phyloP scores from a whole-genome alignment of 805 yeast genomes.

The Metschnikowia santaceciliae region DNA sequence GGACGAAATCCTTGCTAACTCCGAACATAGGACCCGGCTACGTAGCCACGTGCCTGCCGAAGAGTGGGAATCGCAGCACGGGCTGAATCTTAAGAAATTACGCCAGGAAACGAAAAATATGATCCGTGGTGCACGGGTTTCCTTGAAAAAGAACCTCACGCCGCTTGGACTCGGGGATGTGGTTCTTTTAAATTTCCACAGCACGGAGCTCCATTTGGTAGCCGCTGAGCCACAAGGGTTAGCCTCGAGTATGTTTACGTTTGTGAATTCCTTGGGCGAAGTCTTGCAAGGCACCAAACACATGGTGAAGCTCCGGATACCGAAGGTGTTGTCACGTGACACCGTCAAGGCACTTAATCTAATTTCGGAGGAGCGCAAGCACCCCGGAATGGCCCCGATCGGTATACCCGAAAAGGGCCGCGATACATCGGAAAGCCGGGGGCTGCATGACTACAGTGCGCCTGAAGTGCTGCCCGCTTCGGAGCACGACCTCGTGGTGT shows the following conservation, averaged over 20 bases:
- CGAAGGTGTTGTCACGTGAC: constrained; percentile 43
- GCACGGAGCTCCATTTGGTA: constrained; percentile 49
- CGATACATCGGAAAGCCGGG: not conserved
- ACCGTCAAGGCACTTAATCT: constrained; percentile 34
- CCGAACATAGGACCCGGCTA: constrained; percentile 4
- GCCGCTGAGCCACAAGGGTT: constrained; percentile 48
- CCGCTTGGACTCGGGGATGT: constrained; percentile 55
- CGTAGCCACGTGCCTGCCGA: constrained; percentile 11
- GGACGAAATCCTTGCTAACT: constrained; percentile 6
- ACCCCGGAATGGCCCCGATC: constrained; percentile 32
- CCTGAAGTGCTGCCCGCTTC: not conserved
- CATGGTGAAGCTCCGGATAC: constrained; percentile 49
- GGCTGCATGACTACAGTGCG: not conserved
- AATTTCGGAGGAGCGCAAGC: constrained; percentile 26
- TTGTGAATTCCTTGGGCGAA: constrained; percentile 55
- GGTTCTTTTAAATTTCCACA: constrained; percentile 48
- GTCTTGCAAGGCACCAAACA: constrained; percentile 44
- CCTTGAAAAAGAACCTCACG: constrained; percentile 6
- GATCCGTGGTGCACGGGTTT: constrained; percentile 6
- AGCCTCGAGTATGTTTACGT: constrained; percentile 53
- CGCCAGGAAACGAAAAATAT: not conserved
- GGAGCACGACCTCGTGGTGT: not conserved
- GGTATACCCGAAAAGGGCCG: constrained; percentile 31
- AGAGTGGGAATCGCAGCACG: constrained; percentile 9
- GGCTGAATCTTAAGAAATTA: constrained; percentile 1